A percentile compares a stretch with the other conserved stretches of the same genome.
These are phyloP conservation scores for Tuber umbilicatum DNA, from an alignment of 495 filamentous ascomycete species.

Conservation along the genomic window DNA sequence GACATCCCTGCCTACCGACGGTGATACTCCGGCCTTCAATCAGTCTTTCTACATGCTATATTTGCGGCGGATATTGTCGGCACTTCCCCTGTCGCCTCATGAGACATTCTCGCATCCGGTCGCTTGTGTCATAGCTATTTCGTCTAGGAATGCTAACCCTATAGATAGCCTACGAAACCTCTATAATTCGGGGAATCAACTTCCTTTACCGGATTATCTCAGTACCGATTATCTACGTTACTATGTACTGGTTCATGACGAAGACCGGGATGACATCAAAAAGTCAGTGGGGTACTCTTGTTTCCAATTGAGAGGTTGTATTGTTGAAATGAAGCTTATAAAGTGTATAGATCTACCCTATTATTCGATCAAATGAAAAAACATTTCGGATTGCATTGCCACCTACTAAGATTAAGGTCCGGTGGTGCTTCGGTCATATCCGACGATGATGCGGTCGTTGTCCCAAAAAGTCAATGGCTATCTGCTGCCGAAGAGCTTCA, in stretches of 20 bases:
- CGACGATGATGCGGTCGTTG: slow-evolving; percentile 80
- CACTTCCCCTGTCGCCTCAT: slow-evolving; percentile 66
- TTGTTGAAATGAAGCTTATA: slow-evolving; percentile 16
- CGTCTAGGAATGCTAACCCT: slow-evolving; percentile 70
- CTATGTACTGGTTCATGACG: slow-evolving; percentile 95
- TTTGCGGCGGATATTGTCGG: slow-evolving; percentile 73
- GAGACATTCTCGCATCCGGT: slow-evolving; percentile 94
- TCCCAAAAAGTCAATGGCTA: slow-evolving; percentile 79
- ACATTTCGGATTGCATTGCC: slow-evolving; percentile 91
- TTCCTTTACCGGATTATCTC: slow-evolving; percentile 71
- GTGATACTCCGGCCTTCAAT: slow-evolving; percentile 5
- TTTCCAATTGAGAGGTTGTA: neutral
- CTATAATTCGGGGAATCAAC: slow-evolving; percentile 67
- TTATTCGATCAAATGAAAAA: slow-evolving; percentile 97
- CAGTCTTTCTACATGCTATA: slow-evolving; percentile 70
- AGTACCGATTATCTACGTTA: slow-evolving; percentile 85
- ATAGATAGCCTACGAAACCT: slow-evolving; percentile 77
- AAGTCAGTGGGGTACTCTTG: slow-evolving; percentile 56
- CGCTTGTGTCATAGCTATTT: slow-evolving; percentile 92
- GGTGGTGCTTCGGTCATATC: slow-evolving; percentile 71
- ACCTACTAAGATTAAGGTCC: slow-evolving; percentile 76
- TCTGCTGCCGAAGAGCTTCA: slow-evolving; percentile 77
- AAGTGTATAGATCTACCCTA: slow-evolving; percentile 33
- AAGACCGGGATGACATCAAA: slow-evolving; percentile 83
- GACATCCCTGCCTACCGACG: slow-evolving; percentile 35